A percentile compares a stretch with the other conserved stretches of the same genome.
Evolutionary conservation across 2,329 filamentous ascomycete genomes (phyloP).

Genomic region (Xylariales sp.): DNA sequence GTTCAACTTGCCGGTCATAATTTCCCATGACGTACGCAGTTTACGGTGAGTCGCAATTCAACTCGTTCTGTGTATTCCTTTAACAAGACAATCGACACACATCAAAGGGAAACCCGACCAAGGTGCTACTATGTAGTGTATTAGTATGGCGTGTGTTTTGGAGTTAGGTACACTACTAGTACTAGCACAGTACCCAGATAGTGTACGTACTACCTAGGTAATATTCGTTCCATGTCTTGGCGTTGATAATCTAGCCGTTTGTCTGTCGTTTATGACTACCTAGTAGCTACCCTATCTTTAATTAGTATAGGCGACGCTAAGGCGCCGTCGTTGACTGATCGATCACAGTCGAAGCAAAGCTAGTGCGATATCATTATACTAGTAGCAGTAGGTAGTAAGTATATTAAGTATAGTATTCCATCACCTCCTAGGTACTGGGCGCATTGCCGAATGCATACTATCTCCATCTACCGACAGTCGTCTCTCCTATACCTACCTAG

Average conservation of each 20-base stretch:
- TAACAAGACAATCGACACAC: neutral
- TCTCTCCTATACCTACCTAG: too few species aligned
- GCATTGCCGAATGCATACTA: too few species aligned
- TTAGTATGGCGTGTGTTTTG: neutral
- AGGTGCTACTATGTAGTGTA: too few species aligned
- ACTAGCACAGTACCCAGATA: too few species aligned
- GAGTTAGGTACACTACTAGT: neutral
- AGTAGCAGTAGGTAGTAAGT: too few species aligned
- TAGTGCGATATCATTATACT: too few species aligned
- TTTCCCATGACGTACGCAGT: slow-evolving; percentile 21
- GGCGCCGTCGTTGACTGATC: too few species aligned
- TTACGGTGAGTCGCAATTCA: neutral
- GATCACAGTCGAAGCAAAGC: too few species aligned
- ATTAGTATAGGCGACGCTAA: neutral
- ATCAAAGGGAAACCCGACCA: neutral
- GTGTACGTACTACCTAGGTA: too few species aligned
- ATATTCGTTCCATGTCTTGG: slow-evolving; percentile 10
- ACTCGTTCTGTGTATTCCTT: slow-evolving; percentile 8
- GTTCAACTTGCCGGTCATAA: neutral
- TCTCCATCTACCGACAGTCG: too few species aligned
- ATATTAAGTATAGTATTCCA: too few species aligned
- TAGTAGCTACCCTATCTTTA: neutral
- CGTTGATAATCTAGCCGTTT: slow-evolving; percentile 22
- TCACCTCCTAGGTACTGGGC: too few species aligned
- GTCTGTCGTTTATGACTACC: neutral